Evolutionary conservation across 805 yeast genomes (phyloP), one percentile per base, ranked within the genome.

Genomic region (Metschnikowia dekortorum): DNA sequence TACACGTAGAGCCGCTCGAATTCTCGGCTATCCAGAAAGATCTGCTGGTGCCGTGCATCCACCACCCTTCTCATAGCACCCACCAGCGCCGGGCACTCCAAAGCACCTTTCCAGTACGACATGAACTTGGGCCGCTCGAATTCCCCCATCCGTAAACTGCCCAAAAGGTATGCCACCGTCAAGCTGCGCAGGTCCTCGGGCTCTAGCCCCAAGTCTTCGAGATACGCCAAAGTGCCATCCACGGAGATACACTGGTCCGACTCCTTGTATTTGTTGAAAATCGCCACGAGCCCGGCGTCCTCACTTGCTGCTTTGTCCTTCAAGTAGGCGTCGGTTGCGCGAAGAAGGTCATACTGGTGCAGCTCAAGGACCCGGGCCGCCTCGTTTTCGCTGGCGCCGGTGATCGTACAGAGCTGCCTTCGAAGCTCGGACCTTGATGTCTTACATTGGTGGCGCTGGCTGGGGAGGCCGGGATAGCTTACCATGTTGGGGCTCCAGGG

Each of bases 181-280:
- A 92, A 71, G 2, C 89, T 84, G 6, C 73, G 78, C 8, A 81
- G 73, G 61, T 91, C 90, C 57, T 92, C 98, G 0, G 90, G 85
- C 11, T 81, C 81, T 36, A 85, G 73, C 0, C 79, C 83, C 43
- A 92, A 67, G 58, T 85, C 96, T 13, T 73, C 74, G 22, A 92
- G 69, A 58, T 84, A 88, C 37, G 62, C 56, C 8, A 91, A 64
- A 0, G 97, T 85, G 0, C 96, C 97, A 51, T 89, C 94, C 8
- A 87, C 74, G 28, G 83, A 92, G 36, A 90, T 87, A 39, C 52
- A 59, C 10, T 69, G 64, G 1, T 62, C 66, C 11, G 64, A 61
- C 0, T 61, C 62, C 42, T 55, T 53, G 54, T 71, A 73, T 44
- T 61, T 55, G 34, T 71, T 62, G 54, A 68, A 79, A 1, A 79